phyloP scores from a whole-genome alignment of 805 yeast species.

The Candida chauliodis region DNA sequence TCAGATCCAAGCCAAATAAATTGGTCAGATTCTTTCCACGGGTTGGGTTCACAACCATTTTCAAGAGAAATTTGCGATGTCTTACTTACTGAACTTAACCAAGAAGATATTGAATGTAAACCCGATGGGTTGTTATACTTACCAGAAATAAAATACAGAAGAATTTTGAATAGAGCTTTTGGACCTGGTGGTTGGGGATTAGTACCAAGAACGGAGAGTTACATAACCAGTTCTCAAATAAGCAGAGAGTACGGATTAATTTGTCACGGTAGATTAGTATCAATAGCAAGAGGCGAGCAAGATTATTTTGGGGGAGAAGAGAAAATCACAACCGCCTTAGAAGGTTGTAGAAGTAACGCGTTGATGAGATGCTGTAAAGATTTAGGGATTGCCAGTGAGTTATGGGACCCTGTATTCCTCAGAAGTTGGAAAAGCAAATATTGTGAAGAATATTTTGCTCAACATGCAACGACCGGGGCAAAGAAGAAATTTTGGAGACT shows the following conservation, averaged over 20 bases:
- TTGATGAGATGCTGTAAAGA: constrained; percentile 98
- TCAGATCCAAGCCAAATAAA: constrained; percentile 30
- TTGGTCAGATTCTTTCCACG: constrained; percentile 88
- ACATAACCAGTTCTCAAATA: constrained; percentile 67
- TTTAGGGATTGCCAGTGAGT: constrained; percentile 91
- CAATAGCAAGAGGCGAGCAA: constrained; percentile 94
- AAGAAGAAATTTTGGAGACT: constrained; percentile 88
- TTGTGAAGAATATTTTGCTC: constrained; percentile 84
- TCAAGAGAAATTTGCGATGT: constrained; percentile 53
- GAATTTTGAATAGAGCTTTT: constrained; percentile 84
- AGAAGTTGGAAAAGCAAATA: constrained; percentile 42
- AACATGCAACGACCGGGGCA: constrained; percentile 74
- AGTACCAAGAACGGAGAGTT: constrained; percentile 86
- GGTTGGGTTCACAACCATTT: constrained; percentile 80
- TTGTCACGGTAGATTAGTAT: constrained; percentile 82
- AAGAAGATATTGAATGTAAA: constrained; percentile 82
- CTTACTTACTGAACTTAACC: constrained; percentile 59
- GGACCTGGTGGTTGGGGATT: constrained; percentile 99
- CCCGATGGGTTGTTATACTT: constrained; percentile 91
- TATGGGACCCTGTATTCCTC: constrained; percentile 95
- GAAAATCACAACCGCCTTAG: constrained; percentile 92
- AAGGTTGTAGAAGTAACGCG: constrained; percentile 95
- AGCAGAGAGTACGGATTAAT: constrained; percentile 89
- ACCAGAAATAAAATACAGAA: constrained; percentile 93
- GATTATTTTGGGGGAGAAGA: constrained; percentile 78